A percentile compares a stretch with the other conserved stretches of the same genome.
These are phyloP conservation scores for Vitellaria paradoxa DNA, from an alignment of 179 eudicot genomes.

Conservation along the genomic window DNA sequence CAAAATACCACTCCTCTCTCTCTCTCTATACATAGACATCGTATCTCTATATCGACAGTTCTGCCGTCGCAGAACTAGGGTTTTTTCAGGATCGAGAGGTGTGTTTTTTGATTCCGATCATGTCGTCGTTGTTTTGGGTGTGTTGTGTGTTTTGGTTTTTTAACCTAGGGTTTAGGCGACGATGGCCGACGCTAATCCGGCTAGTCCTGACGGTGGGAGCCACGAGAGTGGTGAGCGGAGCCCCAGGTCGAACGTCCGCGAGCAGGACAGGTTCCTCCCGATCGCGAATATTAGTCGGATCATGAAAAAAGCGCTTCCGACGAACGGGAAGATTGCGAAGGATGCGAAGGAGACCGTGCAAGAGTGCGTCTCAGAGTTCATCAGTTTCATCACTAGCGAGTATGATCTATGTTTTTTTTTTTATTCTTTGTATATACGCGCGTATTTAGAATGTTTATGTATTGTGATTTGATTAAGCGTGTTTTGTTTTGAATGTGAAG, in stretches of 20 bases:
- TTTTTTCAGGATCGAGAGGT: slow-evolving; percentile 10
- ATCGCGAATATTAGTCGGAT: slow-evolving; percentile 86
- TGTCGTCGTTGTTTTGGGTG: too few species aligned
- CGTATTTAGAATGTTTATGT: not conserved
- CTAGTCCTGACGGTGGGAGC: slow-evolving; percentile 73
- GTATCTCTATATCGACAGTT: not conserved
- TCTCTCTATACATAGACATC: not conserved
- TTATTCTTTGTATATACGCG: not conserved
- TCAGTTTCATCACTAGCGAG: slow-evolving; percentile 96
- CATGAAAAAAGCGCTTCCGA: slow-evolving; percentile 84
- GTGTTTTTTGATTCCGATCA: not conserved
- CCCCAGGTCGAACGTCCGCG: slow-evolving; percentile 63
- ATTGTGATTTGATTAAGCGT: not conserved
- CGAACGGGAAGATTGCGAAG: slow-evolving; percentile 85
- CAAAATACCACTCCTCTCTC: not conserved
- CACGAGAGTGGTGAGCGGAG: slow-evolving; percentile 72
- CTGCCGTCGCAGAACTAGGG: slow-evolving; percentile 6
- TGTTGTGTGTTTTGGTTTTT: slow-evolving; percentile 5
- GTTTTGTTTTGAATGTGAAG: slow-evolving; percentile 30
- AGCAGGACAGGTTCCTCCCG: slow-evolving; percentile 81
- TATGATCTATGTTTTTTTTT: slow-evolving; percentile 23
- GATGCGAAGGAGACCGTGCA: slow-evolving; percentile 88
- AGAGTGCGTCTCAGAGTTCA: slow-evolving; percentile 92
- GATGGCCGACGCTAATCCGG: slow-evolving; percentile 47
- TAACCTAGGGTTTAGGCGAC: slow-evolving; percentile 27